Evolutionary conservation across 805 yeast genomes (phyloP).

Genomic region (Metschnikowia amazonensis): DNA sequence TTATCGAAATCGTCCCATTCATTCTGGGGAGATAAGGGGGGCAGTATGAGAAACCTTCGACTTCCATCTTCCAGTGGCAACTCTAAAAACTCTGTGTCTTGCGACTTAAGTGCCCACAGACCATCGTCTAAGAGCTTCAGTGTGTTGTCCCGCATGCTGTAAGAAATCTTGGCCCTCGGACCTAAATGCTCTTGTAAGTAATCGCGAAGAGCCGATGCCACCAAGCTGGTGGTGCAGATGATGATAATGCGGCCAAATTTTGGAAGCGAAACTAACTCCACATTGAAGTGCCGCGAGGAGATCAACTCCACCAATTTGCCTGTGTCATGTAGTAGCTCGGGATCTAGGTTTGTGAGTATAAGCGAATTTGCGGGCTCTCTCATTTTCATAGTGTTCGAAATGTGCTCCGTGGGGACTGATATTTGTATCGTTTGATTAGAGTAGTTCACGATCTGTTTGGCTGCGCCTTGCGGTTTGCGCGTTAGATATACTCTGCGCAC

Average conservation of each 20-base stretch:
- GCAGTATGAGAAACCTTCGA: conserved; percentile 40
- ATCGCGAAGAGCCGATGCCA: conserved; percentile 22
- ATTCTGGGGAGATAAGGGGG: conserved; percentile 42
- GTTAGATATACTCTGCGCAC: conserved; percentile 1
- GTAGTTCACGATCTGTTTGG: not conserved
- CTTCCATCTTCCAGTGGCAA: conserved; percentile 38
- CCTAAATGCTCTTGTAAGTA: conserved; percentile 17
- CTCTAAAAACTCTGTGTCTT: conserved; percentile 31
- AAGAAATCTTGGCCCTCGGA: conserved; percentile 21
- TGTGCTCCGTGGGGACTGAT: not conserved
- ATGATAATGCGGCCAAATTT: conserved; percentile 34
- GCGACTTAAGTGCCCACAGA: conserved; percentile 15
- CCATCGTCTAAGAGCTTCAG: conserved; percentile 13
- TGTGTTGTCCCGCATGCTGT: conserved; percentile 33
- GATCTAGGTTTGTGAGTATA: conserved; percentile 29
- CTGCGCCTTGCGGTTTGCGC: conserved; percentile 3
- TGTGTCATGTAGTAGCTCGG: conserved; percentile 25
- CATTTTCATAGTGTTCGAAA: not conserved
- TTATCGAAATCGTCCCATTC: conserved; percentile 44
- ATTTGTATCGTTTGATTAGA: not conserved
- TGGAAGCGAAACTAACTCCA: conserved; percentile 33
- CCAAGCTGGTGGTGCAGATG: conserved; percentile 25
- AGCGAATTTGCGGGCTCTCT: conserved; percentile 29
- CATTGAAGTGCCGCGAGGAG: conserved; percentile 20
- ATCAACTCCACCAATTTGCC: conserved; percentile 24